Evolutionary conservation across 2,329 filamentous ascomycete genomes (phyloP).

Genomic region (Cercospora sp.): DNA sequence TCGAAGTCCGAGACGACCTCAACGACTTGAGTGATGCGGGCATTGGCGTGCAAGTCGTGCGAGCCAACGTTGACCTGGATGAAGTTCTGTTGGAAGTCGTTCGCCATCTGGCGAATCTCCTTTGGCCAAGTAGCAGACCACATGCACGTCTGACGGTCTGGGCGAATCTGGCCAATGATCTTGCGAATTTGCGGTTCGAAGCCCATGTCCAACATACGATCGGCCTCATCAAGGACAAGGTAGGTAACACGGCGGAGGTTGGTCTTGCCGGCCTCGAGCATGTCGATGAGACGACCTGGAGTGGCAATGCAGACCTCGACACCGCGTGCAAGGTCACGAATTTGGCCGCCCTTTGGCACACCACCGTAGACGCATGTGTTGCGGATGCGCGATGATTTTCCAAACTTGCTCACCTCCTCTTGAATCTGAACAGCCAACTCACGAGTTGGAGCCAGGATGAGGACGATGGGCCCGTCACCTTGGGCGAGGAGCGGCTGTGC

Average conservation of each 20-base stretch:
- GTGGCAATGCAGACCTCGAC: conserved; percentile 99
- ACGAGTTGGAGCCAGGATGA: conserved; percentile 93
- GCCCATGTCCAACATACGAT: conserved; percentile 99
- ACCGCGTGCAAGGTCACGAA: conserved; percentile 88
- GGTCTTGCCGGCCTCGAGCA: conserved; percentile 96
- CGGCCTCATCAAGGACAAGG: conserved; percentile 95
- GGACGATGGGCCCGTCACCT: conserved; percentile 92
- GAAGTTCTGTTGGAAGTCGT: conserved; percentile 90
- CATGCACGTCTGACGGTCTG: conserved; percentile 98
- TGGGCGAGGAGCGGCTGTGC: conserved; percentile 93
- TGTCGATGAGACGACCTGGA: conserved; percentile 95
- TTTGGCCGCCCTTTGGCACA: conserved; percentile 96
- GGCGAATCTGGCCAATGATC: conserved; percentile 95
- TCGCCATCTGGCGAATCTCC: conserved; percentile 88
- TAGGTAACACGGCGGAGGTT: conserved; percentile 98
- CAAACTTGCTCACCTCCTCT: conserved; percentile 97
- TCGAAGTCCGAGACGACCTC: conserved; percentile 95
- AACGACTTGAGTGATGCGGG: conserved; percentile 96
- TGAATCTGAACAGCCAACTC: conserved; percentile 98
- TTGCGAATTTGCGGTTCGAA: conserved; percentile 99
- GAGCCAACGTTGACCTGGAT: conserved; percentile 99
- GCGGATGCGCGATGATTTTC: conserved; percentile 94
- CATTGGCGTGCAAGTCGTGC: conserved; percentile 92
- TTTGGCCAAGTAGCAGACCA: conserved; percentile 99
- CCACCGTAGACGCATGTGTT: conserved; percentile 99